Conservation (phyloP, 768 basidiomycete genomes). For the Lactifluus pinguis region DNA sequence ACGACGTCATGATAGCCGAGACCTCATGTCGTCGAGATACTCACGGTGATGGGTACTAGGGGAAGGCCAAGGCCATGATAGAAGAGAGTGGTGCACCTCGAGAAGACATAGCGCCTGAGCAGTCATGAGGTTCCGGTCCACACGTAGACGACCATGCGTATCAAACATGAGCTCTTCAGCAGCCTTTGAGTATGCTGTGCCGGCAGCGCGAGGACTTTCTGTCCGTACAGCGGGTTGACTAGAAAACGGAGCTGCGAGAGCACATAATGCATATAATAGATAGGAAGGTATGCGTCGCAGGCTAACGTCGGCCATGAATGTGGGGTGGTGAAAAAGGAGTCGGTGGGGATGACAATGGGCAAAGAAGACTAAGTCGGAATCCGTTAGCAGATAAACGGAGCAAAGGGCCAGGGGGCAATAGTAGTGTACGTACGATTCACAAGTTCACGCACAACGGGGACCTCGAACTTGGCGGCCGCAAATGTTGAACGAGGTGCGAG, state of each 20-base stretch:
- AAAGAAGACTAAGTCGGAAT: slow-evolving; percentile 54
- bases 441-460: slow-evolving; percentile 19
- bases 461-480: slow-evolving; percentile 13
- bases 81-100: slow-evolving; percentile 52
- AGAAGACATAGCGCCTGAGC: slow-evolving; percentile 71
- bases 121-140: slow-evolving; percentile 56
- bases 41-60: slow-evolving; percentile 23
- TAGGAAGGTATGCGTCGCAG: slow-evolving; percentile 60
- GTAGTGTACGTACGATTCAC: slow-evolving; percentile 12
- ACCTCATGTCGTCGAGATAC: slow-evolving; percentile 7
- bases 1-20: not conserved
- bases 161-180: slow-evolving; percentile 67
- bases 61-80: slow-evolving; percentile 19
- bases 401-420: not conserved
- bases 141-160: slow-evolving; percentile 49
- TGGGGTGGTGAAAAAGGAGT: slow-evolving; percentile 69
- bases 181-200: slow-evolving; percentile 40
- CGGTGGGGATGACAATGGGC: slow-evolving; percentile 73
- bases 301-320: slow-evolving; percentile 58
- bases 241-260: slow-evolving; percentile 68
- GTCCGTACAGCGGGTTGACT: slow-evolving; percentile 55
- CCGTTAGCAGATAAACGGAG: slow-evolving; percentile 1
- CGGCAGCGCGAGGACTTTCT: slow-evolving; percentile 32
- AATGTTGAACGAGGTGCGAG: not conserved
- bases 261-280: slow-evolving; percentile 67